Conservation (phyloP, 306 rosid genomes). For the Castanea crenata region DNA sequence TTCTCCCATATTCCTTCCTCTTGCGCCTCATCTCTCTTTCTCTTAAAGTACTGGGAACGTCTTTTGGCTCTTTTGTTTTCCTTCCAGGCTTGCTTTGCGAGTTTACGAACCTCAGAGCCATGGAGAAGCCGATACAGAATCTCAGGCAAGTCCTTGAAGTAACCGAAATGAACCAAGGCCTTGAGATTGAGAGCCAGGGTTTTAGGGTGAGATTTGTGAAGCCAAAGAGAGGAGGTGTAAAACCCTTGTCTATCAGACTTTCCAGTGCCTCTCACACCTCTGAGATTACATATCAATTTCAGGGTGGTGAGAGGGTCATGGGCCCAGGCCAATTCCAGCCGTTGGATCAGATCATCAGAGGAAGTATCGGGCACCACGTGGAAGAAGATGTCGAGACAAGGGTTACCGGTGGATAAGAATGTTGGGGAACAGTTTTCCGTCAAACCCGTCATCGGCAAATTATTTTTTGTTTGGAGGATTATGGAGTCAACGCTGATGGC, state of each 20-base stretch:
- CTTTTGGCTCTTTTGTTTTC: not conserved
- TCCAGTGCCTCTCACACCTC: conserved; percentile 21
- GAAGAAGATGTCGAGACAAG: conserved; percentile 25
- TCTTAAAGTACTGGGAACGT: not conserved
- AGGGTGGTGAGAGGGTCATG: not conserved
- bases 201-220: conserved; percentile 7
- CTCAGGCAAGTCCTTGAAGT: conserved; percentile 20
- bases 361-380: conserved; percentile 22
- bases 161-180: conserved; percentile 3
- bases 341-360: not conserved
- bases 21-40: not conserved
- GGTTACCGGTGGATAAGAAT: conserved; percentile 7
- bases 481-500: too few relatives aligned
- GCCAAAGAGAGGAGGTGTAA: conserved; percentile 9
- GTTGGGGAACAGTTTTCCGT: conserved; percentile 21
- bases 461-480: too few relatives aligned
- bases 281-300: conserved; percentile 9
- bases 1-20: too few relatives aligned
- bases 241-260: conserved; percentile 12
- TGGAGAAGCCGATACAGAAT: not conserved
- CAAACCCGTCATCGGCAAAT: conserved; percentile 20
- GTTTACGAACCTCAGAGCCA: not conserved
- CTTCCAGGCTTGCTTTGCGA: not conserved
- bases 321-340: conserved; percentile 9
- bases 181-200: conserved; percentile 5